Evolutionary conservation across 805 yeast species (phyloP).

Genomic region (Scheffersomyces ergatensis): DNA sequence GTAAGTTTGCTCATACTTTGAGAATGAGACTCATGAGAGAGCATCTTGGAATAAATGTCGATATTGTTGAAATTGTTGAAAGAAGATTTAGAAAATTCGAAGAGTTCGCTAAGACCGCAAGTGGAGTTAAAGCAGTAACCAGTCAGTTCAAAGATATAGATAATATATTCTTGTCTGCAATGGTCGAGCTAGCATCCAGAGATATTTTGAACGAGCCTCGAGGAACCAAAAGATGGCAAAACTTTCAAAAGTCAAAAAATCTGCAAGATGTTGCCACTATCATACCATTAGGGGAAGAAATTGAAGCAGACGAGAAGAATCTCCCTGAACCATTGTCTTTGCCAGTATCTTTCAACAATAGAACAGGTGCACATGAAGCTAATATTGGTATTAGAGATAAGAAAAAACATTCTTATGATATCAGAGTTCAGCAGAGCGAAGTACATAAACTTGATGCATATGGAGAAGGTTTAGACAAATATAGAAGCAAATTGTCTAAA

Average conservation of each 20-base stretch:
- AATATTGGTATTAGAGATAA: slow-evolving; percentile 82
- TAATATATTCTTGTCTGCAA: slow-evolving; percentile 49
- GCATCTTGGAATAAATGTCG: slow-evolving; percentile 92
- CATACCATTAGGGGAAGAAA: slow-evolving; percentile 23
- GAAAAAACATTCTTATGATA: slow-evolving; percentile 77
- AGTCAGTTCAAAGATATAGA: slow-evolving; percentile 33
- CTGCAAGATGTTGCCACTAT: slow-evolving; percentile 11
- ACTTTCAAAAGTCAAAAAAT: slow-evolving; percentile 18
- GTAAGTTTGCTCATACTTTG: slow-evolving; percentile 83
- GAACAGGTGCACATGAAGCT: slow-evolving; percentile 75
- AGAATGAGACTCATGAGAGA: slow-evolving; percentile 94
- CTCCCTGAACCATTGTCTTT: slow-evolving; percentile 32
- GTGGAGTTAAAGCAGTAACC: slow-evolving; percentile 48
- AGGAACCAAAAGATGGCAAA: slow-evolving; percentile 51
- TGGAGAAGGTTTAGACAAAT: slow-evolving; percentile 73
- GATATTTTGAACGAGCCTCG: slow-evolving; percentile 52
- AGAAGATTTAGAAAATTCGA: slow-evolving; percentile 58
- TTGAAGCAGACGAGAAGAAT: slow-evolving; percentile 19
- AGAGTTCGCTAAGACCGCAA: slow-evolving; percentile 37
- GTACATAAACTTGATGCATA: slow-evolving; percentile 69
- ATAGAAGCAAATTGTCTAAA: slow-evolving; percentile 44
- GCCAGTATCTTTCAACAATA: slow-evolving; percentile 72
- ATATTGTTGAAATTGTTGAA: slow-evolving; percentile 77
- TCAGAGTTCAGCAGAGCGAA: slow-evolving; percentile 69
- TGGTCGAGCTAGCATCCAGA: slow-evolving; percentile 73